Base-by-base conservation (phyloP, 768 basidiomycete species). In the Clavulina sp. region DNA sequence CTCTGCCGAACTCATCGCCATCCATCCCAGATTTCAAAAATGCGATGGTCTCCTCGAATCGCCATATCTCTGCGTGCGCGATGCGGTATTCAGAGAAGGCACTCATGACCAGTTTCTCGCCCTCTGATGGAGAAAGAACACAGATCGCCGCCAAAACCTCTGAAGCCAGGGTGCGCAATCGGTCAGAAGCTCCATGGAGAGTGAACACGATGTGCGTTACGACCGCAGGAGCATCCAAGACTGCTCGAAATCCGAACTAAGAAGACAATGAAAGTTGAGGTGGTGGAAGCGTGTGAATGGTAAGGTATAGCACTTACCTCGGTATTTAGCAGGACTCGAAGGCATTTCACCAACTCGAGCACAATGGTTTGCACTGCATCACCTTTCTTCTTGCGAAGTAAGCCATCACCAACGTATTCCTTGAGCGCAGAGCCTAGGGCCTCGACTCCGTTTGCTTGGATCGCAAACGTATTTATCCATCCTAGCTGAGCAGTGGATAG, bases 141-240 rank as follows among this genome's bases (percentile, higher is more conserved):
- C 85, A 87, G 38, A 92, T 75, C 0, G 82, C 91, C 1, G 86
- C 84, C 6, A 96, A 72, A 26, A 92, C 70, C 57, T 92, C 86
- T 3, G 80, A 77, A 0, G 75, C 71, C 23, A 84, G 69, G 0
- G 76, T 72, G 52, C 83, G 76, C 5, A 84, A 66, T 62, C 83
- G 89, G 49, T 73, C 66, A 6, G 81, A 78, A 0, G 80, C 69
- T 1, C 70, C 70, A 56, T 80, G 74, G 9, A 92, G 71, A 0
- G 79, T 73, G 59, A 83, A 83, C 16, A 78, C 69, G 57, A 92
- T 75, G 56, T 84, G 76, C 1, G 77, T 79, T 55, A 91, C 72
- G 30, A 85, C 68, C 0, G 69, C 76, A 0, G 81, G 73, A 5
- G 76, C 76, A 4, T 69, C 62, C 31, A 89, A 64, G 9, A 85